Evolutionary conservation across 1,284 basidiomycete species (phyloP).

Genomic region (Puccinia hordei): DNA sequence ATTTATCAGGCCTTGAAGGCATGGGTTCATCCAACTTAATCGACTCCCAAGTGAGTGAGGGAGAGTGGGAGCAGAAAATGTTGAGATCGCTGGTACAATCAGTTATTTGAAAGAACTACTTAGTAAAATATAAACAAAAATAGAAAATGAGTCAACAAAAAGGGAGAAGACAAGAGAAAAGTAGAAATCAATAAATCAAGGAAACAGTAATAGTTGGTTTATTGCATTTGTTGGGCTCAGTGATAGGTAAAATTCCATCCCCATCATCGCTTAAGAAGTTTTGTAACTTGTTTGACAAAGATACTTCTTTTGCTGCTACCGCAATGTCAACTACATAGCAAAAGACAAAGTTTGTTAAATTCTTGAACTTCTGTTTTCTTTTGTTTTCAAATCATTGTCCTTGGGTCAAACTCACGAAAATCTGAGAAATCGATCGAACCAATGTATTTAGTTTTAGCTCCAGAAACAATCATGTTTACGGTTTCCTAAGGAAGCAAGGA

Average conservation of each 20-base stretch:
- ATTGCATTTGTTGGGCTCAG: conserved; percentile 12
- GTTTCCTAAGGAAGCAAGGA: conserved; percentile 36
- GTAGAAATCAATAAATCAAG: too few relatives aligned
- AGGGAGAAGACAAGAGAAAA: too few relatives aligned
- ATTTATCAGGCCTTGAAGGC: too few relatives aligned
- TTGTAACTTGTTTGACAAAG: conserved; percentile 48
- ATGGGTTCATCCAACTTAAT: too few relatives aligned
- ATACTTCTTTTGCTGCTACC: conserved; percentile 48
- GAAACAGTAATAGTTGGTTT: too few relatives aligned
- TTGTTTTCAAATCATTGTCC: background rate
- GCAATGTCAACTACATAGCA: conserved; percentile 41
- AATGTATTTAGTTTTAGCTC: conserved; percentile 32
- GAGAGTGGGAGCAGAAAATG: too few relatives aligned
- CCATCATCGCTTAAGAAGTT: conserved; percentile 24
- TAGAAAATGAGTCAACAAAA: too few relatives aligned
- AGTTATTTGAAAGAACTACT: too few relatives aligned
- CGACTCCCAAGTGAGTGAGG: too few relatives aligned
- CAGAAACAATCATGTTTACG: conserved; percentile 33
- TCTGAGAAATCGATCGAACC: conserved; percentile 49
- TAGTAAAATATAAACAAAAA: too few relatives aligned
- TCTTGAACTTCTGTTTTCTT: background rate
- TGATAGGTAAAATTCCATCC: background rate
- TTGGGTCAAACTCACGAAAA: conserved; percentile 39
- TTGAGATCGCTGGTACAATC: too few relatives aligned
- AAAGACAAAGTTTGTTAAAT: background rate